Evolutionary conservation across 2,329 filamentous ascomycete genomes (phyloP), one percentile per base, ranked within the genome.

Genomic region (Calonectria fujianensis): DNA sequence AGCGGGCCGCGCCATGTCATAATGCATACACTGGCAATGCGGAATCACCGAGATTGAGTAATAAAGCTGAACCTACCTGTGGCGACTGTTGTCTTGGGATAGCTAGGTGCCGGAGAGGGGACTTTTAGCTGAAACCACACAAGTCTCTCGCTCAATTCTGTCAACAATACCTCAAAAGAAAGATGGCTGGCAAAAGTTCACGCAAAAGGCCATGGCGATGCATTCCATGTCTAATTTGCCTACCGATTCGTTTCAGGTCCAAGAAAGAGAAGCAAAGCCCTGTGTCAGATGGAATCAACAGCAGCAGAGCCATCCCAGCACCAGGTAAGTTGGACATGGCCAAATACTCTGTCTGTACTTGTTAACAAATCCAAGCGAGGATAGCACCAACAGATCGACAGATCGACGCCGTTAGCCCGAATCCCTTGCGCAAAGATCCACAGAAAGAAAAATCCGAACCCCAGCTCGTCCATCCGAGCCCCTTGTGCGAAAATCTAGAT

Each of bases 1-100:
- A 39, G 57, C 35, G 57, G 57, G 57, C 57, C 57, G n/a, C 57
- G 57, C 57, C 57, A 63, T 13, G 57, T 63, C 57, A 63, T 41
- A 18, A 29, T 29, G 57, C 57, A 41, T 63, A 27, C 18, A 41
- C 37, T 29, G n/a, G 37, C 35, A 41, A 63, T 63, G 57, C 57
- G 11, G 14, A 63, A 4, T 24, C 7, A 35, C 3, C 7, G 13
- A 29, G 37, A 41, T 14, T 41, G 57, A 29, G 24, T 39, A 7
- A 41, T 63, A 41, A 29, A 41, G 37, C 24, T 41, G n/a, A 20
- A 39, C 24, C 14, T 63, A 41, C 35, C 24, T 41, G 24, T 20
- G 37, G 24, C 13, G 16, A 13, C 6, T 37, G 13, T 4, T 18
- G 14, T 61, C n/a, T 27, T 29, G 57, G 20, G 13, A 14, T 7